These are phyloP conservation scores for Podospora pseudocomata DNA, from an alignment of 495 filamentous ascomycete genomes.

Conservation along the genomic window DNA sequence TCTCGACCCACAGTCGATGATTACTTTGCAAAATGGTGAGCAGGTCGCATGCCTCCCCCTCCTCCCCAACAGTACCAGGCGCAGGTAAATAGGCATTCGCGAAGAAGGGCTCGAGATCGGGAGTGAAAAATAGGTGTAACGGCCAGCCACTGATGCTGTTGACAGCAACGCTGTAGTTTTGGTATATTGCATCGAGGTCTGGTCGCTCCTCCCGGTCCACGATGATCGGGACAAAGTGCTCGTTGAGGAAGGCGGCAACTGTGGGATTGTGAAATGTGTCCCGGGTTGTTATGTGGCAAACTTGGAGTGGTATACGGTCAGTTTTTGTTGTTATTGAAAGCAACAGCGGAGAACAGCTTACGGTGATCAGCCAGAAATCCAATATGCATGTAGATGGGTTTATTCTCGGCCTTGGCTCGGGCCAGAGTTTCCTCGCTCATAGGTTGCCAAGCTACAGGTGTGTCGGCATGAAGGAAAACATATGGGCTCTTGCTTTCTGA, in stretches of 20 bases:
- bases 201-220: slow-evolving; percentile 94
- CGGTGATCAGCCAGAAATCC: slow-evolving; percentile 96
- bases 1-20: slow-evolving; percentile 74
- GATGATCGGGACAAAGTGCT: slow-evolving; percentile 86
- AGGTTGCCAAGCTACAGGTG: slow-evolving; percentile 90
- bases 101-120: slow-evolving; percentile 88
- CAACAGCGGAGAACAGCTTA: slow-evolving; percentile 38
- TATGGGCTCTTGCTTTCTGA: slow-evolving; percentile 76
- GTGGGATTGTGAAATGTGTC: slow-evolving; percentile 85
- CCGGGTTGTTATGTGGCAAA: slow-evolving; percentile 90
- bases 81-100: slow-evolving; percentile 97
- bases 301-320: slow-evolving; percentile 45
- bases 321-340: slow-evolving; percentile 7
- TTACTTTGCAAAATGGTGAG: slow-evolving; percentile 80
- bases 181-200: slow-evolving; percentile 93
- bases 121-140: slow-evolving; percentile 92
- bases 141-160: slow-evolving; percentile 94
- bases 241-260: slow-evolving; percentile 79
- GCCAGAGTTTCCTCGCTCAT: slow-evolving; percentile 74
- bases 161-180: slow-evolving; percentile 96
- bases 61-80: slow-evolving; percentile 51
- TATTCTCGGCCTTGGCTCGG: slow-evolving; percentile 74
- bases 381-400: slow-evolving; percentile 89
- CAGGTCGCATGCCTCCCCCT: slow-evolving; percentile 61
- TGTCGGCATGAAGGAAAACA: slow-evolving; percentile 75